Conservation (phyloP, 352 stramenopile genomes). For the Peronospora destructor region DNA sequence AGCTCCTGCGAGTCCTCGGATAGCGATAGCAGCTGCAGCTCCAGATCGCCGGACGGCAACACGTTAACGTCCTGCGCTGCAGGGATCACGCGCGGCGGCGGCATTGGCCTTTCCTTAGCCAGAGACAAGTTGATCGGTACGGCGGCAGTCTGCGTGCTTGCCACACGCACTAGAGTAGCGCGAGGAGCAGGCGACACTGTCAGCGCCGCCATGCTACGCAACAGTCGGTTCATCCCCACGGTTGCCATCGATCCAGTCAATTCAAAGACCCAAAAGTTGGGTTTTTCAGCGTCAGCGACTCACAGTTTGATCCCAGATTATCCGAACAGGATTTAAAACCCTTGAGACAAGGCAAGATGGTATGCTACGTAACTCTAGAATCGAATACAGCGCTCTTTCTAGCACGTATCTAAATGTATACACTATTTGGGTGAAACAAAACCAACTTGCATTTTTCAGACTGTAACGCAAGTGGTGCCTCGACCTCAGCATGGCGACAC, state of each 20-base stretch:
- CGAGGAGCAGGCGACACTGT: constrained; percentile 44
- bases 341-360: too few species aligned
- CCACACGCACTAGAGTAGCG: constrained; percentile 28
- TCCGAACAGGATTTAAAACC: too few species aligned
- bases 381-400: background rate
- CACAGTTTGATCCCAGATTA: background rate
- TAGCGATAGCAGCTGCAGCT: constrained; percentile 65
- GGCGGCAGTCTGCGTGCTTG: constrained; percentile 22
- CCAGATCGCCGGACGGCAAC: constrained; percentile 47
- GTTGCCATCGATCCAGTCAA: constrained; percentile 16
- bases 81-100: constrained; percentile 54
- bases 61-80: constrained; percentile 54
- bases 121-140: constrained; percentile 61
- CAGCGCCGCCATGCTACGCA: constrained; percentile 50
- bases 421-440: too few species aligned
- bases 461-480: background rate
- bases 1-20: constrained; percentile 30
- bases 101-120: constrained; percentile 63
- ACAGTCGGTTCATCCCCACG: constrained; percentile 50
- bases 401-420: background rate
- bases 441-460: too few species aligned
- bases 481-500: constrained; percentile 27
- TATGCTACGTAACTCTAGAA: background rate
- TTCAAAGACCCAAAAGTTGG: constrained; percentile 3
- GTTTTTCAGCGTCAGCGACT: background rate